Evolutionary conservation across 169 alveolate species (phyloP), one percentile per base, ranked within the genome.

Genomic region (Amoebophrya sp.): DNA sequence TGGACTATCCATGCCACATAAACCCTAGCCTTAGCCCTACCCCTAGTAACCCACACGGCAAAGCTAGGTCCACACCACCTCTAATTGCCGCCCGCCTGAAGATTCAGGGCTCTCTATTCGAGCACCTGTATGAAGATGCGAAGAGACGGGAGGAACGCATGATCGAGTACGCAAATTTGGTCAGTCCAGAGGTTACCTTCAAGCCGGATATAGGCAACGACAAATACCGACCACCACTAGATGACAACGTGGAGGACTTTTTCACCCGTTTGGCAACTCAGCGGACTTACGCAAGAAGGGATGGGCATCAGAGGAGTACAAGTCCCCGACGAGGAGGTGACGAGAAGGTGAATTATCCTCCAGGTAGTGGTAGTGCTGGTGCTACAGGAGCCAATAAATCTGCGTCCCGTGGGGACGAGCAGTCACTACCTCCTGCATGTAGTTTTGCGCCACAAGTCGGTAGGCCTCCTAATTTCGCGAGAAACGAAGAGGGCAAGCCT

Each of bases 131-230:
- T 36, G 83, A 65, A 36, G 83, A 65, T 18, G 83, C 83, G 33
- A 65, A 65, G 83, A 29, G 83, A 26, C 83, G 83, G 36, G 83
- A 65, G 26, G 83, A 65, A 36, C 83, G 83, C 83, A 65, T 65
- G 83, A 6, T 6, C 83, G 83, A 65, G 26, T 65, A 65, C 83
- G 12, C 83, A 65, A 65, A 65, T 36, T 18, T 65, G 33, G 83
- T 65, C n/a, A 26, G 38, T 29, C 83, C 83, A 1, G 83, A 65
- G 83, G 83, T 65, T 10, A 65, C 83, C 36, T 65, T 65, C 83
- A 65, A 65, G n/a, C 83, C 83, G 38, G 83, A 65, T 26, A 65
- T 65, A 1, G 83, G 83, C n/a, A n/a, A n/a, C 33, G 33, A 65
- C 83, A 65, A 65, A 36, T 1, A 65, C n/a, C 83, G 83, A 36